Conservation (phyloP, 768 basidiomycete genomes). For the Fistulinella prunicolor region DNA sequence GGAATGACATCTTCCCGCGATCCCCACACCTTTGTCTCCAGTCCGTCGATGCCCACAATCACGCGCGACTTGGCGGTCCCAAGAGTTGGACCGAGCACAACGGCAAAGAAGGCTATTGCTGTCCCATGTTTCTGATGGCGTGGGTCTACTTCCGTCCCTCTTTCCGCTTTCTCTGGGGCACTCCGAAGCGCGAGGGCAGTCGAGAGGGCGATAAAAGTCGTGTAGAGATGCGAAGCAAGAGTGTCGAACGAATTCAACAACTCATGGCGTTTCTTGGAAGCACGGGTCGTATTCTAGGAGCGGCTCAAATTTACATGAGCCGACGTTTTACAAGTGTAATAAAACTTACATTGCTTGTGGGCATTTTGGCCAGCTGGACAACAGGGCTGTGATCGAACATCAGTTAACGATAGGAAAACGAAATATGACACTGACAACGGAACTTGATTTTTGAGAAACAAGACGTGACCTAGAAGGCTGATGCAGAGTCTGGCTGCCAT, state of each 20-base stretch:
- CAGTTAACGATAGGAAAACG: background rate
- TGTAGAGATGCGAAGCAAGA: conserved; percentile 67
- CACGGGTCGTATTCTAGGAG: conserved; percentile 43
- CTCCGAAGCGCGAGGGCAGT: conserved; percentile 53
- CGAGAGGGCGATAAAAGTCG: conserved; percentile 71
- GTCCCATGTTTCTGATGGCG: conserved; percentile 2
- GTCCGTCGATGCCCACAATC: conserved; percentile 59
- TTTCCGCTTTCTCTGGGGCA: conserved; percentile 1
- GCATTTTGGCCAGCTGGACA: conserved; percentile 57
- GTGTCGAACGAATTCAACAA: conserved; percentile 66
- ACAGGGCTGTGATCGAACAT: conserved; percentile 49
- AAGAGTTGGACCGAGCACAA: conserved; percentile 65
- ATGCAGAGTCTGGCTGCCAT: conserved; percentile 64
- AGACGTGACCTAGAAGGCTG: conserved; percentile 62
- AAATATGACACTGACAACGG: conserved; percentile 59
- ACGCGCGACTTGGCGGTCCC: conserved; percentile 60
- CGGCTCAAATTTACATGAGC: background rate
- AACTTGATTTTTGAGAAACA: conserved; percentile 77
- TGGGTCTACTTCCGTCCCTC: background rate
- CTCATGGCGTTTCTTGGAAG: conserved; percentile 58
- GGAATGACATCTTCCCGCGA: conserved; percentile 13
- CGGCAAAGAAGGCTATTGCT: conserved; percentile 50
- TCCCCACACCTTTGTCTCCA: conserved; percentile 46
- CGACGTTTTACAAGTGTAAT: background rate
- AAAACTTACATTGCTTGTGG: conserved; percentile 41